Evolutionary conservation across 371 early-diverging fungal species (phyloP), one percentile per base, ranked within the genome.

Genomic region (Mortierella sp.): DNA sequence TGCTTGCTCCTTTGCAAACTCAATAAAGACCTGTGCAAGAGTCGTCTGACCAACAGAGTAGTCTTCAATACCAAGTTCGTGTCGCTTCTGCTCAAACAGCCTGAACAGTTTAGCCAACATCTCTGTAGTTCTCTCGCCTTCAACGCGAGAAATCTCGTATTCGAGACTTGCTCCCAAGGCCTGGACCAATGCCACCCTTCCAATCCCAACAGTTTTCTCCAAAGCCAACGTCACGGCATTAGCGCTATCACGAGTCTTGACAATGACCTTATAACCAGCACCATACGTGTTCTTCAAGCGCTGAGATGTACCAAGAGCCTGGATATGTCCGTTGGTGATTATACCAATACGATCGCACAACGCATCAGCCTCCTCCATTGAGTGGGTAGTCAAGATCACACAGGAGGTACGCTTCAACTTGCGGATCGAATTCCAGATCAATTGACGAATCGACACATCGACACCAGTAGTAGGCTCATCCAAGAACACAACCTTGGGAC

Each of bases 391-490:
- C 68, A 89, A 60, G 45, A 89, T 76, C 22, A 88, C 74, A 50
- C 85, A 79, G 11, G 84, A 69, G 6, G 67, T 65, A 41, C 71
- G 52, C 74, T 86, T 89, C 69, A 87, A 69, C 50, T 81, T 74
- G 13, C 84, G 68, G 41, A 89, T 85, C 43, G 77, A 70, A 41
- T 72, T 60, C 89, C 89, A 89, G 36, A 89, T 87, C 48, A 72
- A 48, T 33, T 86, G 82, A 22, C 89, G 69, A 45, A 84, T 77
- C 22, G 77, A 74, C 5, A 84, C 76, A 70, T 90, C 90, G 21
- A 90, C 83, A 16, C 88, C 88, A 0, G 87, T 86, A 0, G 92
- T 91, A 16, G 92, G 92, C 63, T 91, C 90, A 71, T 93, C 93
- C 60, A 93, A 64, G 69, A 93, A 86, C 2, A 92, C 64, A 58